Conservation (phyloP, 306 rosid genomes). For the Cucurbita argyrosperma region DNA sequence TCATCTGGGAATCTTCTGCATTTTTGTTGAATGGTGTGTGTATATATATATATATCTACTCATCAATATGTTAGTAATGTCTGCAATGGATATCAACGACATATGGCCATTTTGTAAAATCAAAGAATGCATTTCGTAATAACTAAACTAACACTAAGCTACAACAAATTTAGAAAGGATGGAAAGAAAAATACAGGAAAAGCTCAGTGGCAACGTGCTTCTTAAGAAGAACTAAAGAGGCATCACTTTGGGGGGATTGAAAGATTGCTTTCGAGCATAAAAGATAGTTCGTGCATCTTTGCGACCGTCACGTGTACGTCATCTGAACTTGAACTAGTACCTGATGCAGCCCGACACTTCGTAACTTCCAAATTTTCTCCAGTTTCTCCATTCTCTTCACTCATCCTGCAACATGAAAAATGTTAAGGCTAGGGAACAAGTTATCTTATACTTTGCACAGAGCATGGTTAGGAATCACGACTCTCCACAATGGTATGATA, state of each 20-base stretch:
- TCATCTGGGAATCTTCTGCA: background rate
- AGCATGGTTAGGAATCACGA: background rate
- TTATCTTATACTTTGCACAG: background rate
- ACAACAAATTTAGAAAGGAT: background rate
- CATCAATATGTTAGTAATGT: background rate
- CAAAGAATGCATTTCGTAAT: background rate
- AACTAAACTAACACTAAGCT: background rate
- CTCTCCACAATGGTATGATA: no score
- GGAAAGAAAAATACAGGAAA: background rate
- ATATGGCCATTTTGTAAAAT: background rate
- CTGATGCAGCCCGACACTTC: conserved; percentile 12
- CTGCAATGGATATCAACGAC: background rate
- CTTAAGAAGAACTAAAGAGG: conserved; percentile 3
- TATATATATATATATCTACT: no score
- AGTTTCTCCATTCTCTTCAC: conserved; percentile 4
- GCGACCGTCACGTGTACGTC: conserved; percentile 43
- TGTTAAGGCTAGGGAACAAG: background rate
- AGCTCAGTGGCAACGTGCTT: background rate
- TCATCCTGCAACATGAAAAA: conserved; percentile 9
- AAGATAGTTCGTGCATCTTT: conserved; percentile 84
- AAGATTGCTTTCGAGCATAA: conserved; percentile 68
- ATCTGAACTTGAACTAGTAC: conserved; percentile 27
- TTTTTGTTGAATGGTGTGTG: background rate
- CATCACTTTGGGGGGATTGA: conserved; percentile 52
- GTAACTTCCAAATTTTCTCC: conserved; percentile 13